Evolutionary conservation across 129 eudicot species (phyloP), one percentile per base, ranked within the genome.

Genomic region (Logfia minima): DNA sequence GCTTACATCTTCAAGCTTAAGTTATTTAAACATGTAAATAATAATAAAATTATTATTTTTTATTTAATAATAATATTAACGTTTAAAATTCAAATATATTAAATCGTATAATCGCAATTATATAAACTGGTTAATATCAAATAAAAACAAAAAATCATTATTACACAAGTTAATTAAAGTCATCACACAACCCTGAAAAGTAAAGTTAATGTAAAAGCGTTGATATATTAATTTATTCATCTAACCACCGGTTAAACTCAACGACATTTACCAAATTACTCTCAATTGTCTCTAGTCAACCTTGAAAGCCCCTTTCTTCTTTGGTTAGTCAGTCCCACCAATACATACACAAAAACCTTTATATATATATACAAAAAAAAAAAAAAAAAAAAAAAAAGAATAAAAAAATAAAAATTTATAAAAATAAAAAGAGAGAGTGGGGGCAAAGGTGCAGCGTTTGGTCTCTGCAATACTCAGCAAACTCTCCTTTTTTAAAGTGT

Each of bases 381-480:
- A 67, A 72, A 16, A 80, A 43, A 55, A 3, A 18, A 6, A 5
- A 32, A 60, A 79, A n/a, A n/a, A n/a, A n/a, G n/a, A n/a, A 51
- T 3, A 67, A 72, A 16, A 80, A 43, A 55, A 3, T 28, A 6
- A 5, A 32, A 60, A 79, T 24, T 24, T 53, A 80, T 58, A 71
- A 17, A 65, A 58, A 52, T 70, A 48, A 16, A 65, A 67, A 32
- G 37, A 62, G 45, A 52, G 84, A 52, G 62, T 23, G 83, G 84
- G 89, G 89, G 77, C 87, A 87, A 62, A 75, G 71, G 52, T 82
- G 76, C 91, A 81, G 81, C 88, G 82, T 85, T 79, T 87, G 85
- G 84, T 81, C 84, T 76, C 72, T 75, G 76, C 81, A 81, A 75
- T 62, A 60, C 84, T 81, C 77, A 75, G 84, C 84, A 81, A 81